Evolutionary conservation across 148 eudicot species (phyloP), one percentile per base, ranked within the genome.

Genomic region (Rhododendron henanense): DNA sequence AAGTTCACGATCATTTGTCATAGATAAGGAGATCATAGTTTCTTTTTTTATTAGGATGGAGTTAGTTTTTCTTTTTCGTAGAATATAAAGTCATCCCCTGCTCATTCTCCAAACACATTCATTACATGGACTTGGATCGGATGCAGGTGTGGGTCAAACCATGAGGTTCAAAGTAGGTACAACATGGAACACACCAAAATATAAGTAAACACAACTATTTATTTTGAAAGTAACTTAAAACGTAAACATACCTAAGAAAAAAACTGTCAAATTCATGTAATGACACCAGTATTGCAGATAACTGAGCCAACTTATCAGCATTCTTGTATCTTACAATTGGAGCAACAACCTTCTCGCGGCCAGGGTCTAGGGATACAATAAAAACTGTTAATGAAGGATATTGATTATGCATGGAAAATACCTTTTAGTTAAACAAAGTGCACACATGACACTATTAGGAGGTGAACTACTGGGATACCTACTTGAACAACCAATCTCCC

Each of bases 401-500:
- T 15, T 15, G 21, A 81, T 51, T 35, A 35, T 16, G 41, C 51
- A 39, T 63, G 10, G 25, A 81, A 55, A 76, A 59, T n/a, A 28
- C n/a, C 47, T 57, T 28, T 33, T 33, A 61, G 75, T 14, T 14
- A 59, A n/a, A 83, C 6, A 78, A 47, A 55, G 81, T 25, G 14
- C 65, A 19, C 71, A 23, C 63, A 23, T 50, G 83, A 84, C 39
- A 10, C 21, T 44, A 15, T 33, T 63, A 59, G 35, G 51, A 84
- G 47, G 45, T 33, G 39, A 77, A 81, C 81, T 83, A 76, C 61
- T 83, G 35, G 83, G 51, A 45, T 85, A 91, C 97, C 88, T 89
- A 97, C 99, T 97, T 84, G 99, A 92, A 86, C 99, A 97, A 85
- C 99, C 99, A 87, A 95, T 93, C 86, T 95, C 98, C 89, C 98